A percentile compares a stretch with the other conserved stretches of the same genome.
Evolutionary conservation across 805 yeast genomes (phyloP).

Genomic region (Saccharomycopsis vini): DNA sequence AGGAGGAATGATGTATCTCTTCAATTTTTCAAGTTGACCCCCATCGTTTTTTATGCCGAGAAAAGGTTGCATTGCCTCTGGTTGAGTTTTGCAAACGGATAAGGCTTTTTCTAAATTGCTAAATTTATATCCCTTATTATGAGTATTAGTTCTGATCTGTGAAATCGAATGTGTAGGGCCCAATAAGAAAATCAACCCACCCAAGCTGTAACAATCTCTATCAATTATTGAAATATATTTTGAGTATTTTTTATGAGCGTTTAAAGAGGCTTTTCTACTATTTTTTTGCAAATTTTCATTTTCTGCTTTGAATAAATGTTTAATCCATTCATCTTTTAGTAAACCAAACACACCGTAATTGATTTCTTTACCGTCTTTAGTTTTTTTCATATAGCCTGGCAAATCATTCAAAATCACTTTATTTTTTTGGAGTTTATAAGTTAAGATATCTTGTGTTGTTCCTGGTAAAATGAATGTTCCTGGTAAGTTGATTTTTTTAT

Average conservation of each 20-base stretch:
- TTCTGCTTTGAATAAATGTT: constrained; percentile 14
- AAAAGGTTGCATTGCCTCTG: constrained; percentile 22
- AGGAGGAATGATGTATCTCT: constrained; percentile 56
- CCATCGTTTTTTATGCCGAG: constrained; percentile 19
- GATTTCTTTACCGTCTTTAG: neutral
- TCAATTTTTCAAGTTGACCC: constrained; percentile 13
- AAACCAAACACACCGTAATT: constrained; percentile 8
- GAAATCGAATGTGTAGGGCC: constrained; percentile 45
- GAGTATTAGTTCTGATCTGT: constrained; percentile 39
- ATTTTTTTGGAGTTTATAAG: constrained; percentile 8
- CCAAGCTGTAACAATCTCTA: constrained; percentile 41
- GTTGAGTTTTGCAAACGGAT: constrained; percentile 21
- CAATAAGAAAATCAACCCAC: constrained; percentile 51
- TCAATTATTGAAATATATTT: constrained; percentile 33
- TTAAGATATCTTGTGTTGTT: constrained; percentile 16
- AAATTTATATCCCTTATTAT: constrained; percentile 32
- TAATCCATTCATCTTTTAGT: constrained; percentile 10
- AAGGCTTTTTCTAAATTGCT: constrained; percentile 27
- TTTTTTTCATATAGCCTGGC: constrained; percentile 29
- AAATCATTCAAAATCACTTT: constrained; percentile 26
- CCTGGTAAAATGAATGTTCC: constrained; percentile 18
- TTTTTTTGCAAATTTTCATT: constrained; percentile 24
- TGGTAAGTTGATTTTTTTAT: constrained; percentile 8
- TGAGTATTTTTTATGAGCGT: constrained; percentile 24
- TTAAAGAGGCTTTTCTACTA: constrained; percentile 18